These are phyloP conservation scores for Sclerotiophoma versabilis DNA, from an alignment of 2,329 filamentous ascomycete species.

Conservation along the genomic window DNA sequence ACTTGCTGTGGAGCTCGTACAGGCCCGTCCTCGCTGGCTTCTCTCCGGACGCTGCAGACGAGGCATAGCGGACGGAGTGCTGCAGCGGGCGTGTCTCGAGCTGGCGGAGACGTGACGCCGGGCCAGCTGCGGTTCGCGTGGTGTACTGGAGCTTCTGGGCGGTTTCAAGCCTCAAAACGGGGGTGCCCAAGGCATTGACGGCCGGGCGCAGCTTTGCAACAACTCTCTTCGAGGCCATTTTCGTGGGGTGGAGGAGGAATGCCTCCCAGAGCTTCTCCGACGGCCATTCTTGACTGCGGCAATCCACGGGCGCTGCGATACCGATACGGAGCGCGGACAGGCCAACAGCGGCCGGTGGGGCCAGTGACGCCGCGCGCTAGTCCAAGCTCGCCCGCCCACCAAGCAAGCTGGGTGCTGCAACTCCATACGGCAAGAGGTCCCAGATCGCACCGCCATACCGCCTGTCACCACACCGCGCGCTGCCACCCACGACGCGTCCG, in stretches of 20 bases:
- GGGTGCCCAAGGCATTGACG: constrained; percentile 31
- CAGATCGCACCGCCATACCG: constrained; percentile 23
- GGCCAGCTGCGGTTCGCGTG: constrained; percentile 24
- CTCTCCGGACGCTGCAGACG: constrained; percentile 34
- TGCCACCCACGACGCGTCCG: constrained; percentile 17
- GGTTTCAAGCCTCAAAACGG: constrained; percentile 21
- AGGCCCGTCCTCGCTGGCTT: constrained; percentile 70
- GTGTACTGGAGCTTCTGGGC: constrained; percentile 21
- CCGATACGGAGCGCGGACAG: constrained; percentile 4
- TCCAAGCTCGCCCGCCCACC: constrained; percentile 7
- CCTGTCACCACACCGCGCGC: constrained; percentile 21
- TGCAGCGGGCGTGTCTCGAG: constrained; percentile 17
- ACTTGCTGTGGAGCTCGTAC: constrained; percentile 77
- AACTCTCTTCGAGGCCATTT: constrained; percentile 42
- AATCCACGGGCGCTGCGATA: constrained; percentile 23
- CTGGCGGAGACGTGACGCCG: constrained; percentile 37
- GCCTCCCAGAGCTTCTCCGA: constrained; percentile 14
- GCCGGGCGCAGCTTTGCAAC: constrained; percentile 33
- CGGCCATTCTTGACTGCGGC: constrained; percentile 17
- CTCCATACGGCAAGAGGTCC: constrained; percentile 26
- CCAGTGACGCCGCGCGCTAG: constrained; percentile 12
- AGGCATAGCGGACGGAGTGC: constrained; percentile 37
- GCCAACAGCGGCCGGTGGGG: no score
- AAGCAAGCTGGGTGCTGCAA: constrained; percentile 12
- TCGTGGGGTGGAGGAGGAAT: constrained; percentile 23